Conservation (phyloP, 2,329 filamentous ascomycete genomes). For the Ophiocordyceps unilateralis region DNA sequence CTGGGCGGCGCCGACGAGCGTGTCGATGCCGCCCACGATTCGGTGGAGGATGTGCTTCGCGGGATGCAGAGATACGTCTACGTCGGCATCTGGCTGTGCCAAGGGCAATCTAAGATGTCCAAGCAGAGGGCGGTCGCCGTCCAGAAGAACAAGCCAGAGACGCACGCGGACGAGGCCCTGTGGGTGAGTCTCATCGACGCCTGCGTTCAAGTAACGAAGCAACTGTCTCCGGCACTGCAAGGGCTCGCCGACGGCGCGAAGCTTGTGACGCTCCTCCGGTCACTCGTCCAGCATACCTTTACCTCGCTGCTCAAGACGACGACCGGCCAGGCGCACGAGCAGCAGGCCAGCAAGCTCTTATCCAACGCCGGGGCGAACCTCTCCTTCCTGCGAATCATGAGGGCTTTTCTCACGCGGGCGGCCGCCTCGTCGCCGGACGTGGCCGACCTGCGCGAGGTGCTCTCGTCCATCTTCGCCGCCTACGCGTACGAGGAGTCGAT, state of each 20-base stretch:
- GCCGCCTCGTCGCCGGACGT: conserved; percentile 70
- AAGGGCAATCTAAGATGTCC: conserved; percentile 56
- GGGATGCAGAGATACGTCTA: conserved; percentile 77
- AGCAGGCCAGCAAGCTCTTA: conserved; percentile 15
- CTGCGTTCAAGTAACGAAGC: conserved; percentile 45
- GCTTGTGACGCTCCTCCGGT: conserved; percentile 51
- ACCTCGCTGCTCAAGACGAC: conserved; percentile 69
- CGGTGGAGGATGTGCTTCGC: conserved; percentile 56
- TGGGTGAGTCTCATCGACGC: conserved; percentile 46
- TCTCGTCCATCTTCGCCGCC: conserved; percentile 81
- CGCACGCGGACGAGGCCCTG: conserved; percentile 31
- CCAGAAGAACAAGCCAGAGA: conserved; percentile 30
- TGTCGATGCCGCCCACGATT: conserved; percentile 30
- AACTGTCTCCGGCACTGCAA: conserved; percentile 39
- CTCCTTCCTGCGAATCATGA: conserved; percentile 76
- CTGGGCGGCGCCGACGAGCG: conserved; percentile 44
- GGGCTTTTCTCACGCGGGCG: conserved; percentile 73
- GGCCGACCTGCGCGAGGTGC: conserved; percentile 68
- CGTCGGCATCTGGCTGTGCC: conserved; percentile 91
- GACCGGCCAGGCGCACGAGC: conserved; percentile 27
- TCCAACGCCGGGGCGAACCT: conserved; percentile 35
- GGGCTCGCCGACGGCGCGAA: conserved; percentile 33
- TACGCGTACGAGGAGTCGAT: conserved; percentile 93
- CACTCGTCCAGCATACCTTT: conserved; percentile 77
- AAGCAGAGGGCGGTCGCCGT: conserved; percentile 23